Base-by-base conservation (phyloP, 2,329 filamentous ascomycete genomes). In the Aspergillus versicolor region DNA sequence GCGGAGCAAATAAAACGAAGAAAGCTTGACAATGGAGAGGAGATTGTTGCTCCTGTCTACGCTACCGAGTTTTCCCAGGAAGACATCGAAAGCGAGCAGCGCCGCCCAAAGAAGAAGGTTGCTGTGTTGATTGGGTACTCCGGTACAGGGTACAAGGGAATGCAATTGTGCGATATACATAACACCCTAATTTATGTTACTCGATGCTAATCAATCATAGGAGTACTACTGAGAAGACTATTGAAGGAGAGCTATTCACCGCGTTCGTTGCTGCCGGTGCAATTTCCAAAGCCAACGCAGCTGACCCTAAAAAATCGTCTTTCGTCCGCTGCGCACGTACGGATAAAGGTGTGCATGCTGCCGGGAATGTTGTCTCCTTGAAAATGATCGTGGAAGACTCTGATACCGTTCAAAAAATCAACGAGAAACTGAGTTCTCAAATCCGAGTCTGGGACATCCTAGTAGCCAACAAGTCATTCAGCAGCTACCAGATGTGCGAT, bases 301-400 rank as follows among this genome's bases (percentile, higher is more conserved):
- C 96, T 66, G 94, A 99, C 71, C 94, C 93, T 4, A 96, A 95
- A 75, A 99, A 99, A 76, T 96, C 92, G 2, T 92, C 91, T 52
- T 84, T 99, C 46, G 90, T 96, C 53, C 88, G 94, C 63, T 99
- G 94, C 74, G 94, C 94, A 4, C 84, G 94, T 62, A 99, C 94
- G 0, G 94, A 99, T 78, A 99, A 97, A 80, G 94, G 94, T 54
- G 93, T 97, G 2, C 93, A 97, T 73, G 93, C 93, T 1, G 93
- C 93, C 1, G 94, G 93, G 52, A 97, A 97, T 70, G 88, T 97
- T 68, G 91, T 97, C 61, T 96, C 91, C 32, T 75, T 97, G 67
- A 99, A 99, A 79, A 81, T 99, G 65, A 97, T 99, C 67, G 88
- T 97, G 47, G 93, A 97, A 75, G 93, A 97, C 57, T 82, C 86